Conservation (phyloP, 176 grass and related monocot species). For the Chrysopogon serrulatus region DNA sequence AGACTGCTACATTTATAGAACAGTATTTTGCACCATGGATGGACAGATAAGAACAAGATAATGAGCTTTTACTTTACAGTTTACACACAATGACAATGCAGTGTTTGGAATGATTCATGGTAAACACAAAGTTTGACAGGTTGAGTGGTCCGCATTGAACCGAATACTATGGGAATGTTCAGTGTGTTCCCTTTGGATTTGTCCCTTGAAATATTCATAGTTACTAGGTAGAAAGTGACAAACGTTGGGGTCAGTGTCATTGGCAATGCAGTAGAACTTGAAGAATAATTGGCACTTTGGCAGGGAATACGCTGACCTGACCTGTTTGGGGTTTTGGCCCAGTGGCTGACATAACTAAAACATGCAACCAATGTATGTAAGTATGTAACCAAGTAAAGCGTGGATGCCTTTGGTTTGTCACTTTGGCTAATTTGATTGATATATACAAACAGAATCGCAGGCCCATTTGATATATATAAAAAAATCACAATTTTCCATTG, state of each 20-base stretch:
- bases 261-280: not conserved
- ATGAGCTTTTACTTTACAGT: not conserved
- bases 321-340: not conserved
- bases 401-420: not conserved
- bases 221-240: not conserved
- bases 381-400: not conserved
- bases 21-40: not conserved
- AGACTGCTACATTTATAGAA: not conserved
- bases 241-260: not conserved
- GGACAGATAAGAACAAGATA: not conserved
- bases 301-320: not conserved
- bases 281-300: not conserved
- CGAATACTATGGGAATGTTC: slow-evolving; percentile 21
- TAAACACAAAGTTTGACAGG: not conserved
- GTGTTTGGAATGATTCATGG: slow-evolving; percentile 4
- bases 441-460: not conserved
- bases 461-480: not conserved
- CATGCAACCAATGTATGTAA: not conserved
- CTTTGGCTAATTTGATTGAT: not conserved
- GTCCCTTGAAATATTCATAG: slow-evolving; percentile 1
- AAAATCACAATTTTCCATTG: not conserved
- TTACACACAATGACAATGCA: not conserved
- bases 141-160: not conserved
- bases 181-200: slow-evolving; percentile 8
- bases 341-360: not conserved